Conservation (phyloP, 1,284 basidiomycete species). For the Irpex rosettiformis region DNA sequence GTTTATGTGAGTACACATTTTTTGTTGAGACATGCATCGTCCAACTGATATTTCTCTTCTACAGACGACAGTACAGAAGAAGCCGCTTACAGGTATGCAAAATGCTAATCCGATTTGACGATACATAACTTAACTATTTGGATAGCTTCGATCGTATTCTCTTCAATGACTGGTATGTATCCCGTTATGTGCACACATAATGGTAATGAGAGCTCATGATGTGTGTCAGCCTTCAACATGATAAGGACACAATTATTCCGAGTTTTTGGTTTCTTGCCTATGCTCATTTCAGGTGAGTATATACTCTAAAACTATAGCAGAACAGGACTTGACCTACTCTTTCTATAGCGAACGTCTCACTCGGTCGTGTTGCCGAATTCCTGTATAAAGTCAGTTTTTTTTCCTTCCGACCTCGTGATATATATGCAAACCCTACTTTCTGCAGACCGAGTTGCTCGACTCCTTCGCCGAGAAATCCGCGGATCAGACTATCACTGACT, state of each 20-base stretch:
- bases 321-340: background rate
- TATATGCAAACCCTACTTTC: conserved; percentile 4
- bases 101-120: background rate
- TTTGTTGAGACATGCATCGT: background rate
- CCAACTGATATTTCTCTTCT: background rate
- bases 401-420: background rate
- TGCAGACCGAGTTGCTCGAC: conserved; percentile 48
- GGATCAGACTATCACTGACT: conserved; percentile 19
- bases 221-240: conserved; percentile 30
- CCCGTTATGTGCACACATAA: background rate
- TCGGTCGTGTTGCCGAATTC: conserved; percentile 47
- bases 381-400: conserved; percentile 35
- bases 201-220: background rate
- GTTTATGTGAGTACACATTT: conserved; percentile 38
- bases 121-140: background rate
- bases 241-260: conserved; percentile 29
- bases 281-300: conserved; percentile 31
- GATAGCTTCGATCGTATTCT: conserved; percentile 38
- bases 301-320: conserved; percentile 7
- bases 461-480: conserved; percentile 30
- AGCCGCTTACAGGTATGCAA: conserved; percentile 29
- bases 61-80: conserved; percentile 35
- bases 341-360: conserved; percentile 40
- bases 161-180: conserved; percentile 34
- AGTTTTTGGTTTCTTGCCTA: conserved; percentile 31